Conservation (phyloP, 176 grass and related monocot genomes). For the Secale cereale region DNA sequence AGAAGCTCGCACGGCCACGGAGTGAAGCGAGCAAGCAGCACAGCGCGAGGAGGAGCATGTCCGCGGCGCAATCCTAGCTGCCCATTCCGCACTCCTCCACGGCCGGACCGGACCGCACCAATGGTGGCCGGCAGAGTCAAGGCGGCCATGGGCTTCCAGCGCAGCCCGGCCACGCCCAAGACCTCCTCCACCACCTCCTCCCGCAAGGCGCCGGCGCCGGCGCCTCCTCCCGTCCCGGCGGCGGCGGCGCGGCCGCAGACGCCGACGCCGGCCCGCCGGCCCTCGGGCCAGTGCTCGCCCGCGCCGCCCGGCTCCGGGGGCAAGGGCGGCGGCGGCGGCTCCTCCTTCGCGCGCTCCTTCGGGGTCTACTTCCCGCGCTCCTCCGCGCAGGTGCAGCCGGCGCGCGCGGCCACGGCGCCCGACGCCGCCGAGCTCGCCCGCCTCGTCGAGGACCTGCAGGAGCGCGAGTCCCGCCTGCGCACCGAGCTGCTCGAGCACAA, state of each 20-base stretch:
- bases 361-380: conserved; percentile 79
- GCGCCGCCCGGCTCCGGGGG: conserved; percentile 22
- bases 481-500: conserved; percentile 96
- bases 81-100: conserved; percentile 42
- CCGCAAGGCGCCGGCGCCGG: background rate
- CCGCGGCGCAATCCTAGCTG: conserved; percentile 31
- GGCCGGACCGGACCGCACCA: conserved; percentile 16
- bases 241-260: conserved; percentile 14
- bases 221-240: background rate
- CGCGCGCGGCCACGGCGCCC: conserved; percentile 39
- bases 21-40: background rate
- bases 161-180: conserved; percentile 47
- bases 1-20: background rate
- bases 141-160: conserved; percentile 92
- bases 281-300: conserved; percentile 26
- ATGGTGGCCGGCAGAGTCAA: conserved; percentile 97
- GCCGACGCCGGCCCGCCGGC: conserved; percentile 42
- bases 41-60: background rate
- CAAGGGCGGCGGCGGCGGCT: conserved; percentile 23
- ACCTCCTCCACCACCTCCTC: conserved; percentile 10
- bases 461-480: conserved; percentile 79
- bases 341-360: conserved; percentile 63
- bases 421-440: conserved; percentile 58
- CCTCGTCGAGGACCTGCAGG: conserved; percentile 84
- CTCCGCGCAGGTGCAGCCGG: conserved; percentile 83